Base-by-base conservation (phyloP, 2,329 filamentous ascomycete genomes). In the Teratosphaeria viscida region DNA sequence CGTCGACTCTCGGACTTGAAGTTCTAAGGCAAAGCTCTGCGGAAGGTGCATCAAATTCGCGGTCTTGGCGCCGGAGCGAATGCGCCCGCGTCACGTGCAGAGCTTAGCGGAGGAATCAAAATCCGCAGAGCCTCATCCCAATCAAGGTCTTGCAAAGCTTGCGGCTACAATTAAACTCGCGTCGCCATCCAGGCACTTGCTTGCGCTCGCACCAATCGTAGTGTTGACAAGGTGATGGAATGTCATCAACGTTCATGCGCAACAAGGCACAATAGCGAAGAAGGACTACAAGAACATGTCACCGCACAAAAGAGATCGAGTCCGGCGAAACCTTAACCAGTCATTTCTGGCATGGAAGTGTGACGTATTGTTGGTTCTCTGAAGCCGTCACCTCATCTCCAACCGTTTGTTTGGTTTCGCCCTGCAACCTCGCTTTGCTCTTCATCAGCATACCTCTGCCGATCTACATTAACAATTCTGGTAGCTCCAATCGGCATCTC, bases 261-360 rank as follows among this genome's bases (percentile, higher is more conserved):
- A 32, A 32, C 10, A 39, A 39, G 6, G 11, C 16, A 39, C 37
- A 12, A 16, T 11, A 39, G 37, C 43, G n/a, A 49, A 23, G 56
- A 34, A 52, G 19, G 29, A 12, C 34, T 14, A 37, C 57, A 39
- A 10, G 27, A 34, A 52, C 43, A 49, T 49, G 43, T 49, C 43
- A 49, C 43, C n/a, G 19, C 16, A 19, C n/a, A 8, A 49, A 49
- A 19, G 37, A 23, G 47, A 49, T 26, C 56, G 43, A 23, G 26
- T 54, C 43, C 58, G 43, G 47, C 32, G 39, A 60, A 60, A n/a
- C 37, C 58, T 57, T 57, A 54, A 35, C 37, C n/a, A n/a, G 12
- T 27, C 37, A n/a, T 43, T 14, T 49, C 47, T 49, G 37, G 55
- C n/a, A 49, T 49, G 43, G 43, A 23, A n/a, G 43, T 19, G 43